Conservation (phyloP, 2,329 filamentous ascomycete species). For the Hypomyces perniciosus region DNA sequence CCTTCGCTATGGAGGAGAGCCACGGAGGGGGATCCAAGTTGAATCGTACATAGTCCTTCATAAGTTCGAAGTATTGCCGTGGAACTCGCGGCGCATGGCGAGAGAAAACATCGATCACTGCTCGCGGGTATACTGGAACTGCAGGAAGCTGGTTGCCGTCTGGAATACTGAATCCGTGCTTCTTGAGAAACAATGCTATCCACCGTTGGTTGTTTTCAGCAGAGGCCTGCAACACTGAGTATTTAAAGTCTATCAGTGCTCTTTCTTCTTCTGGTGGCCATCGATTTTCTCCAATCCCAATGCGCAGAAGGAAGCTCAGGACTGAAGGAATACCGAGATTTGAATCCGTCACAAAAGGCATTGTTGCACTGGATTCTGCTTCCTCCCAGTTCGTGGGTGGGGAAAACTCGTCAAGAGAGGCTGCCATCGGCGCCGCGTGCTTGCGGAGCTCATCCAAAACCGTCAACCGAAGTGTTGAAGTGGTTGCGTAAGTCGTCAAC, state of each 20-base stretch:
- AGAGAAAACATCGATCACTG: constrained; percentile 17
- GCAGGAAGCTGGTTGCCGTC: constrained; percentile 18
- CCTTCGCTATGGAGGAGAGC: constrained; percentile 19
- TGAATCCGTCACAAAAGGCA: background rate
- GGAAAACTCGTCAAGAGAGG: constrained; percentile 2
- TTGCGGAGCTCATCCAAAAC: background rate
- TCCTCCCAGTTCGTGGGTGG: constrained; percentile 1
- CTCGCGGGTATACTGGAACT: constrained; percentile 17
- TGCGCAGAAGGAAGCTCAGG: background rate
- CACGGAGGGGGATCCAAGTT: constrained; percentile 19
- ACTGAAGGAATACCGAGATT: background rate
- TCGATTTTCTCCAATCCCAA: background rate
- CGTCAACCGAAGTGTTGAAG: background rate
- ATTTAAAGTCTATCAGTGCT: background rate
- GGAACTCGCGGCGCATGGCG: constrained; percentile 10
- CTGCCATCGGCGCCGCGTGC: constrained; percentile 2
- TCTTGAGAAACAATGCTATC: constrained; percentile 26
- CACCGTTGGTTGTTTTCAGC: constrained; percentile 25
- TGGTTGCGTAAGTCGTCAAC: constrained; percentile 16
- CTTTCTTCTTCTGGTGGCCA: background rate
- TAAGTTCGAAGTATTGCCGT: background rate
- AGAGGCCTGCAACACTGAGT: constrained; percentile 20
- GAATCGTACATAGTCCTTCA: constrained; percentile 11
- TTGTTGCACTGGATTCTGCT: background rate
- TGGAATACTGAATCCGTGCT: constrained; percentile 21